phyloP scores from a whole-genome alignment of 176 grass and related monocot species.

The Zea luxurians region DNA sequence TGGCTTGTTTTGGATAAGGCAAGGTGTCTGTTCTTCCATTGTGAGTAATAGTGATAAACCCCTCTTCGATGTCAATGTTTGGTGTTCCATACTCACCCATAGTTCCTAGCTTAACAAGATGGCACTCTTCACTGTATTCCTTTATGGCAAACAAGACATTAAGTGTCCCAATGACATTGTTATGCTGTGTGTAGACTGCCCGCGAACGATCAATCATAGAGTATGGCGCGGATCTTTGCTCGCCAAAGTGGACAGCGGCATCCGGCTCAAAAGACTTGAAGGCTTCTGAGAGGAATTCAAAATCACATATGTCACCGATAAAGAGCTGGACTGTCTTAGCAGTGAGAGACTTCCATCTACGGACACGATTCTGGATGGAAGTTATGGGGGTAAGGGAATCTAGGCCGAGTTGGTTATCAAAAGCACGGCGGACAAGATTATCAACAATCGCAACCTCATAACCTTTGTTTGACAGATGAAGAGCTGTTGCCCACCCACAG shows the following conservation, averaged over 20 bases:
- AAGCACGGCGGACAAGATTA: conserved; percentile 79
- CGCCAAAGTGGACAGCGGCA: conserved; percentile 88
- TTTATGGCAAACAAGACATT: conserved; percentile 95
- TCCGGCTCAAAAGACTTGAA: conserved; percentile 95
- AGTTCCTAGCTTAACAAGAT: conserved; percentile 91
- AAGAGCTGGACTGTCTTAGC: conserved; percentile 80
- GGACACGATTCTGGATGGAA: conserved; percentile 84
- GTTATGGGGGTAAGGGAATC: conserved; percentile 86
- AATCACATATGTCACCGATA: conserved; percentile 91
- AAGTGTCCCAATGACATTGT: conserved; percentile 95
- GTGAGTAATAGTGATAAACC: conserved; percentile 83
- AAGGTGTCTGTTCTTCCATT: conserved; percentile 94
- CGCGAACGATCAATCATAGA: conserved; percentile 96
- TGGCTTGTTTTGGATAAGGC: conserved; percentile 94
- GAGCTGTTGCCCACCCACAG: conserved; percentile 91
- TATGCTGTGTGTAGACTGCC: conserved; percentile 89
- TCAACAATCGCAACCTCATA: conserved; percentile 94
- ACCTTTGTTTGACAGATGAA: conserved; percentile 95
- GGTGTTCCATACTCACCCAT: conserved; percentile 99
- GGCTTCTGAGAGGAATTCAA: conserved; percentile 88
- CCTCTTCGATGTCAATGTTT: conserved; percentile 97
- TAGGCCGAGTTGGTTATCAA: conserved; percentile 91
- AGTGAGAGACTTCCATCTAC: conserved; percentile 75
- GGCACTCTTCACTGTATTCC: conserved; percentile 77
- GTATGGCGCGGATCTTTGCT: conserved; percentile 89